Conservation (phyloP, 2,329 filamentous ascomycete species). For the Penicillium concentricum region DNA sequence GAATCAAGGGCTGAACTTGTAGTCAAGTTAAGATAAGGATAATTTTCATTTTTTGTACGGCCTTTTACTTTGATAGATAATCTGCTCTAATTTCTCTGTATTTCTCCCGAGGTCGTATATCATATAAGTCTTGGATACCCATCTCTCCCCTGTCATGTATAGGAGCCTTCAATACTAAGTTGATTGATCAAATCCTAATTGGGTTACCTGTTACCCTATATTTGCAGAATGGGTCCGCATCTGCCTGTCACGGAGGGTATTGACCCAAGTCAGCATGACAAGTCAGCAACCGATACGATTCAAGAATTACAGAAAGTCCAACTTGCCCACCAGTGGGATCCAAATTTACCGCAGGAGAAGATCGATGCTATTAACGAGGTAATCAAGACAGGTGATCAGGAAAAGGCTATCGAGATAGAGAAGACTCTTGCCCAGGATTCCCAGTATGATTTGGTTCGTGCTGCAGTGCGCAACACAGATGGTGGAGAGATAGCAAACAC, state of each 20-base stretch:
- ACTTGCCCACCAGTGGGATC: constrained; percentile 51
- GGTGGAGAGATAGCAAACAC: constrained; percentile 61
- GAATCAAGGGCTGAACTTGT: too few species aligned
- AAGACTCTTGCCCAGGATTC: constrained; percentile 56
- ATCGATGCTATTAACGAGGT: constrained; percentile 58
- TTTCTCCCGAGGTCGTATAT: neutral
- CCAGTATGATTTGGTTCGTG: constrained; percentile 61
- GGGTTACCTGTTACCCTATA: neutral
- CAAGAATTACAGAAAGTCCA: constrained; percentile 10
- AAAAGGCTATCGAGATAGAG: constrained; percentile 56
- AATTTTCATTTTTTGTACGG: too few species aligned
- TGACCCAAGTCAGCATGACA: neutral
- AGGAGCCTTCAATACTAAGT: neutral
- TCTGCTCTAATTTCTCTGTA: neutral
- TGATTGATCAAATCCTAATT: neutral
- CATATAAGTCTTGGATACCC: neutral
- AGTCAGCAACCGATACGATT: neutral
- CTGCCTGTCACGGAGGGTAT: neutral
- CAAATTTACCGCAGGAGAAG: constrained; percentile 60
- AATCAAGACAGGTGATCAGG: constrained; percentile 54
- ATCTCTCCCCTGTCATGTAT: neutral
- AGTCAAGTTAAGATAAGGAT: neutral
- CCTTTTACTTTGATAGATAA: too few species aligned
- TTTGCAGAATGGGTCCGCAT: neutral
- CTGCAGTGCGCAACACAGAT: constrained; percentile 62